A percentile compares a stretch with the other conserved stretches of the same genome.
These are phyloP conservation scores for Didymella sp. DNA, from an alignment of 2,329 filamentous ascomycete genomes.

Conservation along the genomic window DNA sequence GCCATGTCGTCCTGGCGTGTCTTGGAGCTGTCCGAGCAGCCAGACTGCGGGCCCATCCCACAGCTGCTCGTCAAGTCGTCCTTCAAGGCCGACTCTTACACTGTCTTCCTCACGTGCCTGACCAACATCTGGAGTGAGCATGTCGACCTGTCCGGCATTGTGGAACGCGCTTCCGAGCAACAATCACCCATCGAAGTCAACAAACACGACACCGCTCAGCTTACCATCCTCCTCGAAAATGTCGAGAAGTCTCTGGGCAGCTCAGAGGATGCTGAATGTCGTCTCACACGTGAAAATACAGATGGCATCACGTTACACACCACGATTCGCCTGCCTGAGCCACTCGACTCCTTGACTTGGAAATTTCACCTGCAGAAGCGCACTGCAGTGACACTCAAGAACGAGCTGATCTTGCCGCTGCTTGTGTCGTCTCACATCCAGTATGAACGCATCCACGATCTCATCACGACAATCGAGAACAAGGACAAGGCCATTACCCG, in stretches of 20 bases:
- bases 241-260: constrained; percentile 59
- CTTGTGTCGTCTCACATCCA: constrained; percentile 58
- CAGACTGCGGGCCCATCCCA: constrained; percentile 54
- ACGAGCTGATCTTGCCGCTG: constrained; percentile 61
- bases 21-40: constrained; percentile 36
- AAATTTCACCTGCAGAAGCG: constrained; percentile 62
- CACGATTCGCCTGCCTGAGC: constrained; percentile 67
- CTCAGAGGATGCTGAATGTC: constrained; percentile 47
- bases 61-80: constrained; percentile 68
- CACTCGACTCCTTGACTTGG: constrained; percentile 70
- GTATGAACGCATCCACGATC: constrained; percentile 55
- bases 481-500: constrained; percentile 67
- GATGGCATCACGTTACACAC: constrained; percentile 60
- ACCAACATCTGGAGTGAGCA: constrained; percentile 75
- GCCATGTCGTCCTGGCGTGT: constrained; percentile 47
- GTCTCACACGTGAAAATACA: constrained; percentile 40
- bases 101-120: constrained; percentile 72
- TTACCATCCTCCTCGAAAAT: constrained; percentile 70
- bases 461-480: constrained; percentile 59
- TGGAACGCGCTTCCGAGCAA: constrained; percentile 66
- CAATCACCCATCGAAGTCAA: constrained; percentile 76
- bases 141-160: constrained; percentile 67
- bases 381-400: constrained; percentile 52
- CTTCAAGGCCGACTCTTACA: constrained; percentile 66
- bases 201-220: constrained; percentile 69